A percentile compares a stretch with the other conserved stretches of the same genome.
Conservation (phyloP, 495 filamentous ascomycete species). For the Neurospora pannonica region DNA sequence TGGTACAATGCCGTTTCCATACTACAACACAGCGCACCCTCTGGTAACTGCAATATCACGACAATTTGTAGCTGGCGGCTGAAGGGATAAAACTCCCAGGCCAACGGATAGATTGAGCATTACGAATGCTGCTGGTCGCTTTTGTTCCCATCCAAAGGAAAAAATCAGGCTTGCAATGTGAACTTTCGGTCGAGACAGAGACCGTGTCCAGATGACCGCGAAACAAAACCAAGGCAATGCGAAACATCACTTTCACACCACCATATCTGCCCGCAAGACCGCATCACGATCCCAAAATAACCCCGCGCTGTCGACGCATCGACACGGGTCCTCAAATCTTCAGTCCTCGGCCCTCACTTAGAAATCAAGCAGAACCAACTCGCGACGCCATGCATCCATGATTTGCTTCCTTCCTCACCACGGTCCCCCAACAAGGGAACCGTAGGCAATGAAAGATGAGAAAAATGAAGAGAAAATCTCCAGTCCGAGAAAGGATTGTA, state of each 20-base stretch:
- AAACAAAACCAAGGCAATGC: neutral
- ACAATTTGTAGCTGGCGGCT: neutral
- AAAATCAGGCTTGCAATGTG: neutral
- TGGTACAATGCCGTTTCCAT: neutral
- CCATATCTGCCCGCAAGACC: neutral
- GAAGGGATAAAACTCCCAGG: neutral
- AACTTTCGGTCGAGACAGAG: neutral
- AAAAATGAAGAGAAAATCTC: neutral
- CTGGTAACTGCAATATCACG: neutral
- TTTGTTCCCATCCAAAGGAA: neutral
- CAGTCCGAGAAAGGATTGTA: neutral
- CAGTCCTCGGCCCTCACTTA: neutral
- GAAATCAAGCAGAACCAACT: neutral
- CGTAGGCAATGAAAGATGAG: conserved; percentile 23
- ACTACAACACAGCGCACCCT: neutral
- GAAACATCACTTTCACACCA: neutral
- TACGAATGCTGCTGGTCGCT: neutral
- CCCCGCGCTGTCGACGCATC: neutral
- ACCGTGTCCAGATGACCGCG: neutral
- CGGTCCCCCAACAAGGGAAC: conserved; percentile 8
- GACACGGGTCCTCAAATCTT: neutral
- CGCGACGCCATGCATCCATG: neutral
- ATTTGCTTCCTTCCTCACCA: conserved; percentile 20
- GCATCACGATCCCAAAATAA: neutral
- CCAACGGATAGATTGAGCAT: neutral